Conservation (phyloP, 441 rosid species). For the Heliophila coronopifolia region DNA sequence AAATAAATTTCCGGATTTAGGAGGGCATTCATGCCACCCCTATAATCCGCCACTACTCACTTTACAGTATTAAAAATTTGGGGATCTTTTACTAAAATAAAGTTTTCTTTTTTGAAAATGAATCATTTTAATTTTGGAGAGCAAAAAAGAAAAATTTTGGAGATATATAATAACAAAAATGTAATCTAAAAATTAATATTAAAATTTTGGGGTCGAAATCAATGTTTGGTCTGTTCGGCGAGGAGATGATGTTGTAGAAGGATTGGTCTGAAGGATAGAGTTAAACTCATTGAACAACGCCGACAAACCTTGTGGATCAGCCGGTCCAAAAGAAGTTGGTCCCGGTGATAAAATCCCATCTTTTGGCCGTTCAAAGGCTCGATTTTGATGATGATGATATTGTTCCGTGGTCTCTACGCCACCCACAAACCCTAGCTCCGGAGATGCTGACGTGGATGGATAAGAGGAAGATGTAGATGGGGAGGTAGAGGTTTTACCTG, state of each 20-base stretch:
- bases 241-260: slow-evolving; percentile 47
- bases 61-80: too few species aligned
- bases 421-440: slow-evolving; percentile 40
- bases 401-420: slow-evolving; percentile 29
- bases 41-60: too few species aligned
- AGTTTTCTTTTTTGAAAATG: too few species aligned
- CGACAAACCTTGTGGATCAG: slow-evolving; percentile 39
- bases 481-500: slow-evolving; percentile 43
- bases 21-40: too few species aligned
- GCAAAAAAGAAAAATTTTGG: too few species aligned
- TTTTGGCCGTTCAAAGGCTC: slow-evolving; percentile 34
- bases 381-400: slow-evolving; percentile 20
- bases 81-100: too few species aligned
- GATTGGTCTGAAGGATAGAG: slow-evolving; percentile 56
- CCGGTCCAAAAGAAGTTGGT: slow-evolving; percentile 48
- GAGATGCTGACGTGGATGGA: slow-evolving; percentile 36
- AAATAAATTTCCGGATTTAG: too few species aligned
- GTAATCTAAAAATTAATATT: too few species aligned
- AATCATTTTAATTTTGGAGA: too few species aligned
- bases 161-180: too few species aligned
- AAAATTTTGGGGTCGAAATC: too few species aligned
- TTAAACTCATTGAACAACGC: slow-evolving; percentile 48
- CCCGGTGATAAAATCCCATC: slow-evolving; percentile 69
- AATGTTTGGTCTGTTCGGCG: too few species aligned
- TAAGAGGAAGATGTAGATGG: slow-evolving; percentile 22